Evolutionary conservation across 2,329 filamentous ascomycete species (phyloP).

Genomic region (Aspergillus niger): DNA sequence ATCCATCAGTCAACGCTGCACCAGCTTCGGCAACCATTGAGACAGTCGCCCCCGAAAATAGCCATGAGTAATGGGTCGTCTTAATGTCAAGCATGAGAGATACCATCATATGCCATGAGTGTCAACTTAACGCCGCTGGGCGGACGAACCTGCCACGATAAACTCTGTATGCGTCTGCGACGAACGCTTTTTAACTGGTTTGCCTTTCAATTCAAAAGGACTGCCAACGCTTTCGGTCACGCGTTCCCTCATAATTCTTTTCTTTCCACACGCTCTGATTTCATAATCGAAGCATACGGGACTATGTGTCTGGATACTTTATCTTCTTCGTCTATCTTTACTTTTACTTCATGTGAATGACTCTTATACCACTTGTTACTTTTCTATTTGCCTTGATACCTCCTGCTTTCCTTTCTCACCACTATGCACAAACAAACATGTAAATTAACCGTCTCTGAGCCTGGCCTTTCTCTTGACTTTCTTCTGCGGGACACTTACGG

Average conservation of each 20-base stretch:
- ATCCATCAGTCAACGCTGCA: constrained; percentile 46
- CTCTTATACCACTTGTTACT: constrained; percentile 6
- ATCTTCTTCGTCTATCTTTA: not conserved
- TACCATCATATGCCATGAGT: constrained; percentile 7
- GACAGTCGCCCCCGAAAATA: not conserved
- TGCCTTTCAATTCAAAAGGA: not conserved
- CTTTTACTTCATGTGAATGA: constrained; percentile 14
- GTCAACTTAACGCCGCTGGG: constrained; percentile 13
- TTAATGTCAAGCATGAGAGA: not conserved
- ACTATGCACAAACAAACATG: not conserved
- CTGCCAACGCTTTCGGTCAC: not conserved
- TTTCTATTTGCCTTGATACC: not conserved
- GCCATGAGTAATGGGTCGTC: not conserved
- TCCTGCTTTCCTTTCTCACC: not conserved
- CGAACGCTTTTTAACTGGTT: constrained; percentile 15
- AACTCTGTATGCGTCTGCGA: constrained; percentile 22
- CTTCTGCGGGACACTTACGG: not conserved
- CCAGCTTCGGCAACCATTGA: constrained; percentile 23
- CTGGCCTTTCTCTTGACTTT: not conserved
- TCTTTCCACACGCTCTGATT: not conserved
- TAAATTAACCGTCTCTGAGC: not conserved
- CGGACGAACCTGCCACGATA: constrained; percentile 16
- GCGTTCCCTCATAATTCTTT: not conserved
- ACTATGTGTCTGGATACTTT: not conserved
- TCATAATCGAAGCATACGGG: not conserved